Evolutionary conservation across 2,329 filamentous ascomycete genomes (phyloP), one percentile per base, ranked within the genome.

Genomic region (Clathrospora elynae): DNA sequence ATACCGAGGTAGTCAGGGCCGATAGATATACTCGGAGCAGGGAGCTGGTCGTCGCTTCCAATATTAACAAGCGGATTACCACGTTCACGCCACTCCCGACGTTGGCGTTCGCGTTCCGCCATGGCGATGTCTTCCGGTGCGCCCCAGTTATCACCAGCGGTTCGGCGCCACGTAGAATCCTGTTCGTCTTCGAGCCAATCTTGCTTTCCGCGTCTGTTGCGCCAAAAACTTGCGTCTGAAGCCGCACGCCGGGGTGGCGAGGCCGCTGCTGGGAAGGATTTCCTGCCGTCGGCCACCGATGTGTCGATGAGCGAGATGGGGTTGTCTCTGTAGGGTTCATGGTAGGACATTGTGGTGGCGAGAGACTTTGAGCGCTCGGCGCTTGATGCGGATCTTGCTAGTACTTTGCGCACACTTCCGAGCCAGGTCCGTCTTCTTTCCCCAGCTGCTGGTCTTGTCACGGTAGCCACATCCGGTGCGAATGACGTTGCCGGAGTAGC

Each of bases 221-320:
- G 59, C 57, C 74, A 70, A 35, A 73, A 71, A 4, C 68, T 70
- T 9, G 73, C 73, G 36, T 76, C 75, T 1, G 70, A 73, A 4
- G 71, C 71, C 4, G 74, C 69, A 13, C 75, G 71, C 6, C 73
- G 64, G 2, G 73, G 74, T 3, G 59, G 52, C 5, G 43, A 34
- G 3, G 59, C 55, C 2, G 46, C 35, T 6, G 46, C 49, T 1
- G 60, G 52, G 10, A 62, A 55, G 0, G 59, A 59, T 17, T 57
- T 56, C 2, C 53, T 51, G 5, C 55, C 47, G 8, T 49, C 41
- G 3, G 14, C 14, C 3, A 28, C 12, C n/a, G 40, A 35, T n/a
- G 42, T 14, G 1, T 48, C 48, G 8, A 41, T 29, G 2, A 51
- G 39, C 0, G 53, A 57, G 8, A 35, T 35, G 5, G 64, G 65